Evolutionary conservation across 164 flowering plant species (phyloP).

Genomic region (Dillenia suffruticosa): DNA sequence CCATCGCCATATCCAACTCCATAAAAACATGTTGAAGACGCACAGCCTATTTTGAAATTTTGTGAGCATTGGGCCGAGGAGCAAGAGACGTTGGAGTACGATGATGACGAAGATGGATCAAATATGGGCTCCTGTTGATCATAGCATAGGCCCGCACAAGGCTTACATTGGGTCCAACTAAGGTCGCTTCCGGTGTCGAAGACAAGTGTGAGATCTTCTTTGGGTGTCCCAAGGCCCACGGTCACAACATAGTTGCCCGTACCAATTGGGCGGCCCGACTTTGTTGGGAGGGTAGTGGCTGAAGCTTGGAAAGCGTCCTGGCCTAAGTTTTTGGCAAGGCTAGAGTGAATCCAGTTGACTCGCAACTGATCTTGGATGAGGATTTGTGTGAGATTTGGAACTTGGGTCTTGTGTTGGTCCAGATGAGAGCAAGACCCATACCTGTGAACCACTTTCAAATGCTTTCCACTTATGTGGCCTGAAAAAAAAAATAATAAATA

Average conservation of each 20-base stretch:
- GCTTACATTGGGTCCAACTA: slow-evolving; percentile 64
- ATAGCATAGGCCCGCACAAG: slow-evolving; percentile 43
- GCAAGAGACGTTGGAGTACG: too few species aligned
- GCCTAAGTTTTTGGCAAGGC: not conserved
- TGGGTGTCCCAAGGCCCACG: slow-evolving; percentile 69
- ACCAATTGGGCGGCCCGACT: slow-evolving; percentile 31
- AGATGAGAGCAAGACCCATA: slow-evolving; percentile 48
- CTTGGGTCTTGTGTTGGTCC: not conserved
- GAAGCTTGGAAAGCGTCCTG: not conserved
- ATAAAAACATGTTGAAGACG: too few species aligned
- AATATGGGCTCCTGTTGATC: slow-evolving; percentile 9
- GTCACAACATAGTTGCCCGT: slow-evolving; percentile 53
- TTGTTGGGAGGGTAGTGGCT: slow-evolving; percentile 24
- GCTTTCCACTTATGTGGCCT: too few species aligned
- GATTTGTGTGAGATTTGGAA: slow-evolving; percentile 22
- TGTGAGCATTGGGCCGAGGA: too few species aligned
- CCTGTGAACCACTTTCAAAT: slow-evolving; percentile 32
- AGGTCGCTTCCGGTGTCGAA: slow-evolving; percentile 49
- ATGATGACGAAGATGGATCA: too few species aligned
- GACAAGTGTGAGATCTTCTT: slow-evolving; percentile 32
- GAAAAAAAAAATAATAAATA: too few species aligned
- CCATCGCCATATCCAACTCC: too few species aligned
- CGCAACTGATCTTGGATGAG: slow-evolving; percentile 41
- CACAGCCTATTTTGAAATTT: too few species aligned
- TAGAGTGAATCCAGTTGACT: slow-evolving; percentile 32